Base-by-base conservation (phyloP, 495 filamentous ascomycete genomes). In the Elasticomyces elasticus region DNA sequence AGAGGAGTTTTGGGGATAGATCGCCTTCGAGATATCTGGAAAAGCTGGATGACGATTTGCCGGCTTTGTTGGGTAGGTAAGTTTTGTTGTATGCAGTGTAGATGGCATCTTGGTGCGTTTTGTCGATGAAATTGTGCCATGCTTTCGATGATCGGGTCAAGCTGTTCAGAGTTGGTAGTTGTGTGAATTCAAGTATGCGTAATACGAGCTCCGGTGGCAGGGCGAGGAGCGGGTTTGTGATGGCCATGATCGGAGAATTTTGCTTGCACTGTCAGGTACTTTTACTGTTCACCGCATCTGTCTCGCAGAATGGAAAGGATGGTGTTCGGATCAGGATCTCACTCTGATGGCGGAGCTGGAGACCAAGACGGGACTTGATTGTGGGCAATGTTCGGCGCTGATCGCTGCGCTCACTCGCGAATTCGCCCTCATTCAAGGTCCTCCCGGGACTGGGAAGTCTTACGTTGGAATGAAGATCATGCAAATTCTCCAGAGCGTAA, bases 401-500 rank as follows among this genome's bases (percentile, higher is more conserved):
- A 61, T 84, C 1, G 62, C 73, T 24, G 70, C 79, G 13, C 67
- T 94, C 2, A 74, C 70, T 1, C 71, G 74, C 2, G 67, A 68
- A 3, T 56, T 88, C 20, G 79, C 79, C 5, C 68, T 89, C 0
- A 85, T 90, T 28, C 85, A 92, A 71, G 87, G 87, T 0, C 87
- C 87, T 0, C 87, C 87, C 3, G 87, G 87, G 0, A 90, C 86
- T 2, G 87, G 87, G 3, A 92, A 94, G 63, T 77, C 72, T 50
- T 85, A 74, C 53, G 77, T 74, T 0, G 81, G 78, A 2, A 73
- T 80, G 15, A 67, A 72, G 31, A 61, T 81, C 45, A 72, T 87
- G 19, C 78, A 85, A 55, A 76, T 79, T 1, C 64, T 91, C 5
- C 66, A 89, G 1, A 71, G 67, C 10, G 84, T 85, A 58, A 76